Evolutionary conservation across 305 asterid genomes (phyloP).

Genomic region (Striga hermonthica): DNA sequence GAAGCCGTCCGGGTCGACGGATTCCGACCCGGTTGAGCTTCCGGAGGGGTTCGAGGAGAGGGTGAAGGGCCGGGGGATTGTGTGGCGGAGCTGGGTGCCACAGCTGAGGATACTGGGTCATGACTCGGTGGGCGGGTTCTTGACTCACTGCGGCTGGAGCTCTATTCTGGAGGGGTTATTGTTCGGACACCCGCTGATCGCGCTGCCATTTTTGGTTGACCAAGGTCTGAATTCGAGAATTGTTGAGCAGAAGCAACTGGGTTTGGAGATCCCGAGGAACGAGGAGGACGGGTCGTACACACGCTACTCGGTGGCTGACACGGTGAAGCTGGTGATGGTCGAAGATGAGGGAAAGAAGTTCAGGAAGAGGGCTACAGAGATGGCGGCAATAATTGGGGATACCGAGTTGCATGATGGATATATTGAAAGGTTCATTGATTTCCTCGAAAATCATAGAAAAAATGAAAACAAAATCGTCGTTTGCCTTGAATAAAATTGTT

Average conservation of each 20-base stretch:
- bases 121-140: slow-evolving; percentile 2
- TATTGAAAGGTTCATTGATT: slow-evolving; percentile 26
- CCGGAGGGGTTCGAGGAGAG: slow-evolving; percentile 54
- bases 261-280: slow-evolving; percentile 40
- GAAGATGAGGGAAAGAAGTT: slow-evolving; percentile 34
- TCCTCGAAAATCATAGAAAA: slow-evolving; percentile 25
- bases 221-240: slow-evolving; percentile 50
- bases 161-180: slow-evolving; percentile 43
- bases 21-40: slow-evolving; percentile 18
- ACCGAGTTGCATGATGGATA: slow-evolving; percentile 30
- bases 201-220: slow-evolving; percentile 46
- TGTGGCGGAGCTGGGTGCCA: slow-evolving; percentile 22
- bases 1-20: not conserved
- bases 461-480: no score
- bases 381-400: slow-evolving; percentile 28
- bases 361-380: slow-evolving; percentile 36
- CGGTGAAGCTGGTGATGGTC: slow-evolving; percentile 38
- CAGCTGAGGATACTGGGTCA: not conserved
- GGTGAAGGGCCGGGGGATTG: slow-evolving; percentile 40
- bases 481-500: no score
- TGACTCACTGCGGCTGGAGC: slow-evolving; percentile 16
- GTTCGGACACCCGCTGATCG: slow-evolving; percentile 37
- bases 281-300: slow-evolving; percentile 50
- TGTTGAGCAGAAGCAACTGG: slow-evolving; percentile 40
- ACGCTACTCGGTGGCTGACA: slow-evolving; percentile 37